Base-by-base conservation (phyloP, 768 basidiomycete species). In the Symmetrospora coprosmae region DNA sequence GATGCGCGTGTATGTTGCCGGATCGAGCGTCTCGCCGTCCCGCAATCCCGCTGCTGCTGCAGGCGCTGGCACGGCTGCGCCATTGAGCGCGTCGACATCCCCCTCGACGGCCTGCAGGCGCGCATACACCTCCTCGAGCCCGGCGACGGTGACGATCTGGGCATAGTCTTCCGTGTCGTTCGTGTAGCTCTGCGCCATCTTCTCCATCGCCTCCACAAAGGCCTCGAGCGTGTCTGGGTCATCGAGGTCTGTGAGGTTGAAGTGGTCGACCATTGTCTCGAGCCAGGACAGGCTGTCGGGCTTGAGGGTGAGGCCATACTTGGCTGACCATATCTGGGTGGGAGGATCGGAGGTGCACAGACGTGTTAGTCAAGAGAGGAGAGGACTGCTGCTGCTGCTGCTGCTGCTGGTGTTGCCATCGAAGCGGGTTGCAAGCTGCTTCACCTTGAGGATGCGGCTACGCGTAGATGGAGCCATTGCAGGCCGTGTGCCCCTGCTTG, bases 1-100 rank as follows among this genome's bases (percentile, higher is more conserved):
- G 65, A 96, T 76, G 67, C 82, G 81, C 28, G 97, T 73, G 70
- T 94, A 86, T 39, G 78, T 82, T 31, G 87, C 83, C 5, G 85
- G 82, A 65, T 90, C 87, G 25, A 89, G 13, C 23, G 55, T 61
- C 16, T 62, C 63, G 16, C 25, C 38, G 28, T 47, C 39, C n/a
- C n/a, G n/a, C n/a, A n/a, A n/a, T n/a, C n/a, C n/a, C n/a, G n/a
- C n/a, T n/a, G n/a, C n/a, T n/a, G n/a, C n/a, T n/a, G n/a, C n/a
- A n/a, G n/a, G n/a, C n/a, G n/a, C n/a, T n/a, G n/a, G n/a, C 4
- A 45, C 49, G 30, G 30, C 23, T 50, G 25, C 39, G n/a, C 61
- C 46, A 7, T 19, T 30, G 8, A 16, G 47, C 0, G 25, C 49
- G 0, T 31, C 14, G 14, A 30, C 25, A 13, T 34, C 25, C 2